Conservation (phyloP, 2,329 filamentous ascomycete genomes). For the Ascochyta rabiei region DNA sequence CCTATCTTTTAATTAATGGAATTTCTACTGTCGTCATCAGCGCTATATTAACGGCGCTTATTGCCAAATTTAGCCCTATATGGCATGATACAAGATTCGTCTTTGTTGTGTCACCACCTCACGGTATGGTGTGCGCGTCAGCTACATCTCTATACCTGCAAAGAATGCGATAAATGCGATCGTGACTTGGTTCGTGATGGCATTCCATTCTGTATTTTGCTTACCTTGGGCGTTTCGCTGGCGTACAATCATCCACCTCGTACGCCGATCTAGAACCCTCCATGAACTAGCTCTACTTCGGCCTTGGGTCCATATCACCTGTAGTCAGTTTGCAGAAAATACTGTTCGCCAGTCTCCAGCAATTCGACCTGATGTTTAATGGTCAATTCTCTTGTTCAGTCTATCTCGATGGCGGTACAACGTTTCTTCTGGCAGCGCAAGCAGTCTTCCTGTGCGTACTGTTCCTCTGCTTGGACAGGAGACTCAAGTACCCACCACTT, state of each 20-base stretch:
- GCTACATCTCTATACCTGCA: conserved; percentile 81
- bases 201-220: conserved; percentile 61
- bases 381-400: conserved; percentile 64
- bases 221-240: conserved; percentile 47
- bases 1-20: conserved; percentile 81
- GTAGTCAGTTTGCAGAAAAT: conserved; percentile 25
- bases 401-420: conserved; percentile 78
- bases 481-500: conserved; percentile 56
- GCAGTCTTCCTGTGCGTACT: conserved; percentile 70
- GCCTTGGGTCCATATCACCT: conserved; percentile 31
- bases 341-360: conserved; percentile 29
- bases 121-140: conserved; percentile 76
- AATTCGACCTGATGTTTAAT: conserved; percentile 80
- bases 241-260: conserved; percentile 23
- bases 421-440: conserved; percentile 80
- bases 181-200: conserved; percentile 72
- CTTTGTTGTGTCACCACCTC: conserved; percentile 78
- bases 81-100: conserved; percentile 83
- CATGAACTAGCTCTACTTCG: conserved; percentile 31
- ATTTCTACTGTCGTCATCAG: conserved; percentile 69
- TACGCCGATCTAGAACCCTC: conserved; percentile 26
- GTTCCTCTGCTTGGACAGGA: conserved; percentile 58
- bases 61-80: conserved; percentile 58
- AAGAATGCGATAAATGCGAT: conserved; percentile 71
- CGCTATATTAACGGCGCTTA: conserved; percentile 69